Evolutionary conservation across 2,329 filamentous ascomycete genomes (phyloP), one percentile per base, ranked within the genome.

Genomic region (Fusarium staphyleae): DNA sequence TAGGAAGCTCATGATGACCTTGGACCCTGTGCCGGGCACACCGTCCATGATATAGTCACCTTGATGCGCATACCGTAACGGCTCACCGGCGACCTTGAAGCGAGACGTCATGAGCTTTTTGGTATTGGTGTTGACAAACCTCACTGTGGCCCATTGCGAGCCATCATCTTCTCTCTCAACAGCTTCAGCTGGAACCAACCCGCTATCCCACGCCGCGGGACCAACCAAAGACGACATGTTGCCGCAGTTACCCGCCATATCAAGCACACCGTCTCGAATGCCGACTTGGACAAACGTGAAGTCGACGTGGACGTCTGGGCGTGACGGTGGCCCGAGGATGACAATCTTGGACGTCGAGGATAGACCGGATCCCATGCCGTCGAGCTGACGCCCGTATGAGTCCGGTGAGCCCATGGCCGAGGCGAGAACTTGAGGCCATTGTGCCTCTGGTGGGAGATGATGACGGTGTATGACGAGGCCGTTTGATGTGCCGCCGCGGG

Each of bases 261-360:
- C 88, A 3, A 91, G 78, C 26, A 76, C 72, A 4, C 75, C 75
- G 61, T 87, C 79, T 45, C 81, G 81, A 47, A 91, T 81, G 3
- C 87, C 87, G 6, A 91, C 75, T 32, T 87, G 84, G 2, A 87
- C 82, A 67, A 91, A 91, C 0, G 87, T 91, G 66, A 87, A 91
- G 53, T 89, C 84, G 11, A 90, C 77, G 58, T 90, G 82, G 0
- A 79, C 80, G 19, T 78, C 79, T 0, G 70, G 54, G 13, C 77
- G 73, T 22, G 71, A 67, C 3, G 84, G 78, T 1, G 75, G 74
- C 3, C 80, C 81, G 1, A 92, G 78, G 1, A 92, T 77, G 71
- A 87, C 89, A 14, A 91, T 78, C 70, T 92, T 92, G 50, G 84
- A 88, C 3, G 89, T 81, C 35, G 83, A 87, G 9, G 86, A 89